Evolutionary conservation across 768 basidiomycete genomes (phyloP), one percentile per base, ranked within the genome.

Genomic region (Tephrocybe rancida): DNA sequence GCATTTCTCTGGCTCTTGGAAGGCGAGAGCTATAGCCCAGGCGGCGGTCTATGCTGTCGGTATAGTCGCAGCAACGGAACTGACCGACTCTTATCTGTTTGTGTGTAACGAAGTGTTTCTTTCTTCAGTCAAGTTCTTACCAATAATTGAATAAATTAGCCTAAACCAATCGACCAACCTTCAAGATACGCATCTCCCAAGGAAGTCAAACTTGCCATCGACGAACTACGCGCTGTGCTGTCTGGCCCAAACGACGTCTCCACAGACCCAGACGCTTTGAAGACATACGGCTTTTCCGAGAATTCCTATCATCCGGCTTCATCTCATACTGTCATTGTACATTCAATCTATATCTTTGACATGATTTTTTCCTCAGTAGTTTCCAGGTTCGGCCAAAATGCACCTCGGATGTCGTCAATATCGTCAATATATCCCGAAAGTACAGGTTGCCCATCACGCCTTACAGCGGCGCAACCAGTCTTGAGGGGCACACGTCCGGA

Each of bases 401-500:
- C 50, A 96, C 94, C 0, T 84, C 86, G 49, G 94, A 97, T 64
- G 92, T 97, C 2, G 86, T 92, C 50, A 80, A 82, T 54, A 75
- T 92, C 45, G 86, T 97, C 54, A 82, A 88, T 53, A 81, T 93
- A 37, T 85, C 95, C 0, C 75, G 81, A 41, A 85, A 85, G 65
- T 87, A 85, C 66, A 75, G 75, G 43, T 75, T 96, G 29, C 94
- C 95, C 2, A 78, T 96, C 24, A 84, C 84, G 14, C 84, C 92
- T 2, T 95, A 87, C 62, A 85, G 88, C 44, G 94, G 92, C 1
- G 93, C 90, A 10, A 96, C 92, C 0, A 88, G 86, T 62, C 76
- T 95, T 11, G 94, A 96, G 66, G 92, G 92, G 0, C 92, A 96
- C 70, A 91, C 87, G 56, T 82, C 83, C 44, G 89, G 88, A 25